Percentiles rank a stretch among this genome's conserved stretches.
phyloP scores from a whole-genome alignment of 495 filamentous ascomycete genomes.

The Hypoxylon perforatum region DNA sequence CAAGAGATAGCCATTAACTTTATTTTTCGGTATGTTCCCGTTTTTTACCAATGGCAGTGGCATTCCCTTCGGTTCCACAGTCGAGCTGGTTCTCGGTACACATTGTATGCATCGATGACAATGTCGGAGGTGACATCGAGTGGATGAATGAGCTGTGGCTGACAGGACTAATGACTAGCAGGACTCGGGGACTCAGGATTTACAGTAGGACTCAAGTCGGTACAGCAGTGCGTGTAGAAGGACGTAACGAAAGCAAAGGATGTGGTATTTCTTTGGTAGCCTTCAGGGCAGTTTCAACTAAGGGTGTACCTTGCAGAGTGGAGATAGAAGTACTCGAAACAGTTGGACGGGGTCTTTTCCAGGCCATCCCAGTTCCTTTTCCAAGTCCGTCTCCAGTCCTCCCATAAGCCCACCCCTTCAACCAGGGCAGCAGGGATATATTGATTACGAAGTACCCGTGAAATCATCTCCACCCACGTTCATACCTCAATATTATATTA shows the following conservation, averaged over 20 bases:
- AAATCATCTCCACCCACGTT: no score
- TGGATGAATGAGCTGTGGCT: background rate
- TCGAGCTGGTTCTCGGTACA: no score
- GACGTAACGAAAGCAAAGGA: background rate
- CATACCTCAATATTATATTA: no score
- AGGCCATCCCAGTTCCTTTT: no score
- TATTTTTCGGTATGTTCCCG: background rate
- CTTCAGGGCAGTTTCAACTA: constrained; percentile 23
- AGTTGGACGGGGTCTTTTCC: constrained; percentile 16
- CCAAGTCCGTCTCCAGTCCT: constrained; percentile 7
- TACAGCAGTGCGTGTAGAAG: no score
- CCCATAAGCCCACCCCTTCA: background rate
- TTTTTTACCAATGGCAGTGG: background rate
- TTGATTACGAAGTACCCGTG: no score
- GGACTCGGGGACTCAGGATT: no score
- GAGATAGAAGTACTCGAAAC: constrained; percentile 34
- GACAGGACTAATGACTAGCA: background rate
- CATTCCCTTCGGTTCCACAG: no score
- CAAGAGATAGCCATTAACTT: no score
- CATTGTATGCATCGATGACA: background rate
- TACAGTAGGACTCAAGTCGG: no score
- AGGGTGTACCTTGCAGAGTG: constrained; percentile 42
- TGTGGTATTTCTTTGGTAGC: constrained; percentile 15
- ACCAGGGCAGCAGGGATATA: no score
- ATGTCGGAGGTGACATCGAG: background rate